Base-by-base conservation (phyloP, 768 basidiomycete genomes). In the Sutorius australiensis region DNA sequence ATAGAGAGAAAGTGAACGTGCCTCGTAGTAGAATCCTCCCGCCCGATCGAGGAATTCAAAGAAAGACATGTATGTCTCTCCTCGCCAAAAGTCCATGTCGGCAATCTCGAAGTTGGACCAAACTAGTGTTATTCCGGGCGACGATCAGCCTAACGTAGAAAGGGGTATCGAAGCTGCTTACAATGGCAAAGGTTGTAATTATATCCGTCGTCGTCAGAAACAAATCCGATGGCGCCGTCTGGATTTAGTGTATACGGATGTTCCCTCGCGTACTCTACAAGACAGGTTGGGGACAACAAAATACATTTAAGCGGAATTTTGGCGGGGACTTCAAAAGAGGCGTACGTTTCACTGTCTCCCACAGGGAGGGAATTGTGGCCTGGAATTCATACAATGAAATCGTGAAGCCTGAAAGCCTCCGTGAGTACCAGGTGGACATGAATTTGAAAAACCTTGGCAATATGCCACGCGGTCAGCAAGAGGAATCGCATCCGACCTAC, bases 101-200 rank as follows among this genome's bases (percentile, higher is more conserved):
- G 75, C 93, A 47, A 97, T 95, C 69, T 97, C 93, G 58, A 97
- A 95, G 71, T 95, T 97, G 59, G 85, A 89, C 92, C 92, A 94
- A 74, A 92, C 89, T 92, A 27, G 13, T 43, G 4, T 48, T 19
- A 13, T 51, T 37, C 42, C 32, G 9, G 11, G 12, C 13, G n/a
- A 7, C 36, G 24, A 46, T 57, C 11, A 59, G 55, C 27, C 17
- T 9, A 2, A 38, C 12, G 36, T 21, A 43, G 21, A 53, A 28
- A 40, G 6, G 14, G 14, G 3, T 10, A 3, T 28, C 14, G 45
- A 6, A 30, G 13, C 6, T 19, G 49, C 82, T 62, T 57, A 83
- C 81, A 85, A 53, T 86, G 83, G 62, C 86, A 88, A 41, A 76
- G 62, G 65, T 86, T 87, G 62, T 87, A 88, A 3, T 70, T 75